Conservation (phyloP, 805 yeast genomes). For the Clavispora phyllophila region DNA sequence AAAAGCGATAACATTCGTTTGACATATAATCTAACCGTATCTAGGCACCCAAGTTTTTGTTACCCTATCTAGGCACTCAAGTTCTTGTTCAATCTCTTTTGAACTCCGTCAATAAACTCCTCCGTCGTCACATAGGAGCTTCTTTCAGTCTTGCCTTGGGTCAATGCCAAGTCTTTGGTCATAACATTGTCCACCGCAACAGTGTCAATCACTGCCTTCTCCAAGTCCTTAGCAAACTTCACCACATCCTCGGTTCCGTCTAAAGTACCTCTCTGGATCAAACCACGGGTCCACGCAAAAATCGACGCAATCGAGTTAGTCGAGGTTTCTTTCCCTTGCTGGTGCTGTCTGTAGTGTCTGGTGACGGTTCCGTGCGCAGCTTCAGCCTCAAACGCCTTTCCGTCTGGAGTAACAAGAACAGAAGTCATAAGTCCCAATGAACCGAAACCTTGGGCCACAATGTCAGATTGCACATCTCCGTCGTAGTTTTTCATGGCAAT, state of each 20-base stretch:
- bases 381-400: conserved; percentile 79
- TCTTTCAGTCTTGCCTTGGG: conserved; percentile 59
- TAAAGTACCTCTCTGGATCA: conserved; percentile 74
- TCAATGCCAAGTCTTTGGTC: conserved; percentile 80
- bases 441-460: conserved; percentile 85
- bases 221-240: conserved; percentile 59
- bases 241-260: conserved; percentile 70
- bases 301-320: conserved; percentile 83
- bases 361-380: conserved; percentile 90
- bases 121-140: conserved; percentile 64
- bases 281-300: conserved; percentile 84
- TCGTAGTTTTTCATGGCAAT: conserved; percentile 81
- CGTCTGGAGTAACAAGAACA: conserved; percentile 77
- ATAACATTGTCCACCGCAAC: conserved; percentile 70
- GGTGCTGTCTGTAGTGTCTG: conserved; percentile 78
- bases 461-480: conserved; percentile 83
- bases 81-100: conserved; percentile 43
- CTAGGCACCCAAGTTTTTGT: conserved; percentile 15
- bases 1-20: background rate
- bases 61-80: conserved; percentile 9
- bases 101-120: conserved; percentile 76
- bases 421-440: conserved; percentile 84
- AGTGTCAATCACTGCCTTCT: conserved; percentile 64
- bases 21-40: background rate
- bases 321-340: conserved; percentile 76